Evolutionary conservation across 1,284 basidiomycete species (phyloP), one percentile per base, ranked within the genome.

Genomic region (Rhodotorula sp.): DNA sequence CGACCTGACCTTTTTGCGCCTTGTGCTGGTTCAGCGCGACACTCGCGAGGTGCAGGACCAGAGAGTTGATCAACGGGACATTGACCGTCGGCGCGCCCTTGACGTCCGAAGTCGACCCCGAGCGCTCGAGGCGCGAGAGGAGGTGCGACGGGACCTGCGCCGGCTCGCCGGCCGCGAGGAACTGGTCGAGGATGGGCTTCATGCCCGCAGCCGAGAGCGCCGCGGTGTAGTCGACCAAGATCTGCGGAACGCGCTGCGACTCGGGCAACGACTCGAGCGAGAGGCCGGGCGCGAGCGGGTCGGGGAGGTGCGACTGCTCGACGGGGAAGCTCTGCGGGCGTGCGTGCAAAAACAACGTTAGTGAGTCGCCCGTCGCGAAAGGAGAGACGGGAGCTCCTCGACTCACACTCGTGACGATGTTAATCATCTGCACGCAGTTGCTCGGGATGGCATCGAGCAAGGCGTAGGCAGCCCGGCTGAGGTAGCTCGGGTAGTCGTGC

Each of bases 401-500:
- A 92, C 71, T 98, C 89, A 55, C 54, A 28, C 54, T 55, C 54
- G 55, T 28, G 74, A 99, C 89, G 82, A 99, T 89, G 84, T 99
- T 99, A 78, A 93, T 91, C 70, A 99, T 86, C 83, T 99, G 97
- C 72, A 95, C 90, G 86, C 95, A 98, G 78, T 91, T 89, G 26
- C 90, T 85, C 59, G 97, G 97, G 74, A 99, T 91, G 72, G 87
- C 89, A 76, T 98, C 95, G 80, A 93, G 93, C 59, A 99, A 87
- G 60, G 91, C 90, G 84, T 97, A 95, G 83, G 97, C 95, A 81
- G 97, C 94, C 83, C 95, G 93, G 81, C 90, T 91, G 72, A 99
- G 86, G 85, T 98, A 99, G 76, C 98, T 95, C 21, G 97, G 95
- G 86, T 97, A 98, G 84, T 99, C 97, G 83, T 99, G 95, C 68